These are phyloP conservation scores for Biscogniauxia marginata DNA, from an alignment of 2,329 filamentous ascomycete genomes.

Conservation along the genomic window DNA sequence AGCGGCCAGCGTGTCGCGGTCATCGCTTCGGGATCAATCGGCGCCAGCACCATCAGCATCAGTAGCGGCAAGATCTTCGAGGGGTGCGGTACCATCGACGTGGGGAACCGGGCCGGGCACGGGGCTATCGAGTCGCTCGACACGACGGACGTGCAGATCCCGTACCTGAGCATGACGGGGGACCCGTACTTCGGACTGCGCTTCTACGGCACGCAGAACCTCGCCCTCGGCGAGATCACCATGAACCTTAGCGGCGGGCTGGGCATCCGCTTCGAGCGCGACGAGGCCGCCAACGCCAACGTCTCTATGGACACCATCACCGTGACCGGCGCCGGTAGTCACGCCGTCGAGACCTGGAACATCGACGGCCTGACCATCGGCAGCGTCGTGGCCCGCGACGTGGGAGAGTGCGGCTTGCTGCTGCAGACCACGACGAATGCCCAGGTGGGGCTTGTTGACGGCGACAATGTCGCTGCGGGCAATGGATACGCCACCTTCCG, in stretches of 20 bases:
- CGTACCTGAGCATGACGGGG: constrained; percentile 57
- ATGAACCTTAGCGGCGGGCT: constrained; percentile 55
- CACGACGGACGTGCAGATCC: constrained; percentile 50
- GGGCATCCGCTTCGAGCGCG: constrained; percentile 58
- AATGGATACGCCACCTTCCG: constrained; percentile 57
- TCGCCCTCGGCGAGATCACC: constrained; percentile 50
- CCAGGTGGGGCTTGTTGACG: constrained; percentile 52
- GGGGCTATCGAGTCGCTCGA: constrained; percentile 54
- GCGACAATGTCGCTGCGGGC: constrained; percentile 51
- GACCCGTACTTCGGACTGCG: constrained; percentile 57
- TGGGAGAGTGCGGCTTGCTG: constrained; percentile 56
- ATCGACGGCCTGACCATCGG: constrained; percentile 53
- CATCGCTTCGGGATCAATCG: constrained; percentile 54
- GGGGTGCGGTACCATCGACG: constrained; percentile 56
- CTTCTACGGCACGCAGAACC: constrained; percentile 50
- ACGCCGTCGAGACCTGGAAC: constrained; percentile 60
- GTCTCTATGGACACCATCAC: constrained; percentile 52
- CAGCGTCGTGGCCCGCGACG: constrained; percentile 51
- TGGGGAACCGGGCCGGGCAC: constrained; percentile 39
- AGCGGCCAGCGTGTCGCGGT: constrained; percentile 53
- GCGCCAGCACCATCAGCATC: constrained; percentile 51
- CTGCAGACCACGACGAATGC: constrained; percentile 54
- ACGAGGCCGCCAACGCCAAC: constrained; percentile 49
- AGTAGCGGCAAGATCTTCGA: constrained; percentile 56
- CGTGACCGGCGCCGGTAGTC: constrained; percentile 52